Conservation (phyloP, 805 yeast species). For the Vanderwaltozyma verrucispora region DNA sequence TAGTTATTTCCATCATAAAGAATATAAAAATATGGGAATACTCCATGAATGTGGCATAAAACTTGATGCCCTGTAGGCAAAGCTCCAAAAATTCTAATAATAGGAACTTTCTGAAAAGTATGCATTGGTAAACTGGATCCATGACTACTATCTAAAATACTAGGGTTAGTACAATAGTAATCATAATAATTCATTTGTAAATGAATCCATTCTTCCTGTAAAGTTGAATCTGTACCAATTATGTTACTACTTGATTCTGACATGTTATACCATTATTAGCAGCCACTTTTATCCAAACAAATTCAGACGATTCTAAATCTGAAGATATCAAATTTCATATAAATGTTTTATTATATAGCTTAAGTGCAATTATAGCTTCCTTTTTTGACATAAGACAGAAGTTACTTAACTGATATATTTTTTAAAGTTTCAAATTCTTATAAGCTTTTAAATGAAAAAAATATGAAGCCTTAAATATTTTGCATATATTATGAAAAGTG, state of each 20-base stretch:
- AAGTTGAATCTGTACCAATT: background rate
- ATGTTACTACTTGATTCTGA: background rate
- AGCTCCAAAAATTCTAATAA: slow-evolving; percentile 68
- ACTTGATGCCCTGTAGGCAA: slow-evolving; percentile 49
- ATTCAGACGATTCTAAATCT: background rate
- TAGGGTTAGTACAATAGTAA: slow-evolving; percentile 50
- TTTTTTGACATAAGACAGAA: too few relatives aligned
- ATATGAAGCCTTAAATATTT: too few relatives aligned
- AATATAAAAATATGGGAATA: slow-evolving; percentile 70
- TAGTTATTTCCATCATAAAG: slow-evolving; percentile 39
- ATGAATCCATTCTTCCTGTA: slow-evolving; percentile 20
- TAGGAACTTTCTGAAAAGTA: slow-evolving; percentile 48
- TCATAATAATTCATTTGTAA: slow-evolving; percentile 58
- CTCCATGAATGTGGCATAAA: slow-evolving; percentile 70
- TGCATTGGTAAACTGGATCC: slow-evolving; percentile 27
- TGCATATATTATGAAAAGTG: too few relatives aligned
- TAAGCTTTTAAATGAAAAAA: too few relatives aligned
- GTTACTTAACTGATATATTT: too few relatives aligned
- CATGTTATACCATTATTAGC: slow-evolving; percentile 1
- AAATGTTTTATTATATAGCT: too few relatives aligned
- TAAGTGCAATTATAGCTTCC: too few relatives aligned
- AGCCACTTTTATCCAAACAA: too few relatives aligned
- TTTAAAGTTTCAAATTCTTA: too few relatives aligned
- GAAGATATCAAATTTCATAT: too few relatives aligned
- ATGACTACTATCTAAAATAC: slow-evolving; percentile 40